Evolutionary conservation across 2,329 filamentous ascomycete genomes (phyloP), one percentile per base, ranked within the genome.

Genomic region (Alternaria viburni): DNA sequence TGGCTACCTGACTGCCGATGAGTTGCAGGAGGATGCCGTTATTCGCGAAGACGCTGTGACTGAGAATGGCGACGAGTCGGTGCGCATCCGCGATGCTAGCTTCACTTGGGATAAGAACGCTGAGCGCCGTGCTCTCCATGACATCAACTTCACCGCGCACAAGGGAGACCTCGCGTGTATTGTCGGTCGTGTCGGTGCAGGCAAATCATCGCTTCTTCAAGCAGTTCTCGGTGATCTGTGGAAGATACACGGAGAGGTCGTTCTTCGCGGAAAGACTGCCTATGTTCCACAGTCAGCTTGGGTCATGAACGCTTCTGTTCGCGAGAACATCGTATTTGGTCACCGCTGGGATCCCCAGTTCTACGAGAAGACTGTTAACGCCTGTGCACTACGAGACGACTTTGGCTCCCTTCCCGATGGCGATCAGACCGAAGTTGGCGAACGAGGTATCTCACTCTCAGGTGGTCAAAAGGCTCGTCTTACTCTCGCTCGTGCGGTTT

Each of bases 271-370:
- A 50, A 88, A 86, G 26, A 88, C 93, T 44, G 96, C 96, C 1
- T 99, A 98, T 78, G 96, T 97, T 62, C 92, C 93, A 15, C 96
- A 99, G 79, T 90, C 92, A 74, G 85, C 93, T 19, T 99, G 96
- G 96, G 92, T 99, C 56, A 95, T 98, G 90, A 99, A 99, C 77
- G 96, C 96, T 9, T 97, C 92, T 28, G 94, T 99, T 60, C 93
- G 93, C 73, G 96, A 99, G 77, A 99, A 99, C 77, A 97, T 99
- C 71, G 86, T 97, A 5, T 99, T 99, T 75, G 96, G 96, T 2
- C 93, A 99, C 81, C 90, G 93, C 50, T 97, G 92, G 85, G 95
- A 99, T 80, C 90, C 94, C 6, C 87, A 90, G 28, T 99, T 99
- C 80, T 99, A 99, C 81, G 93, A 98, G 59, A 90, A 92, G 74